phyloP scores from a whole-genome alignment of 257 asterid species.

The Rauvolfia tetraphylla region DNA sequence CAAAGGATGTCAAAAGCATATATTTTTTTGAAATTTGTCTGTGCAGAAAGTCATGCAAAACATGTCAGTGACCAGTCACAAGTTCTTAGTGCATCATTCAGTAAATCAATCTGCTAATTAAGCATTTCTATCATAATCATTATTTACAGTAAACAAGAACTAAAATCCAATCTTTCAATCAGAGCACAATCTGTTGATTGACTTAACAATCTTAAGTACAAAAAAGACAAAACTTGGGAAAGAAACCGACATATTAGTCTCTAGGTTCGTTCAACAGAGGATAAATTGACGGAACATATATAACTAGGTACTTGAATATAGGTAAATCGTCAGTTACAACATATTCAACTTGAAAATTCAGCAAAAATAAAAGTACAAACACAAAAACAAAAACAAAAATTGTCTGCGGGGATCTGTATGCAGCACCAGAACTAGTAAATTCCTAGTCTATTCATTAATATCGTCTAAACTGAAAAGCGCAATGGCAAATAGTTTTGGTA shows the following conservation, averaged over 20 bases:
- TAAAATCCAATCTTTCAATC: not conserved
- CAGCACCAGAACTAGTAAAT: not conserved
- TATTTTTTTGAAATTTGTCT: too few relatives aligned
- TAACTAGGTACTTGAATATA: not conserved
- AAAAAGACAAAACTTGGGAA: not conserved
- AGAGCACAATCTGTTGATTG: not conserved
- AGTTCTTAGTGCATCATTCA: not conserved
- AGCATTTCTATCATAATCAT: not conserved
- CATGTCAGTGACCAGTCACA: not conserved
- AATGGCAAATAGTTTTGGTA: not conserved
- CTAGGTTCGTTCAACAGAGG: not conserved
- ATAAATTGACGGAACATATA: not conserved
- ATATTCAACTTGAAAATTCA: not conserved
- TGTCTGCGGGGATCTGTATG: not conserved
- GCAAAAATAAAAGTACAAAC: too few relatives aligned
- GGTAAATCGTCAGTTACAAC: not conserved
- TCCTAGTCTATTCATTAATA: not conserved
- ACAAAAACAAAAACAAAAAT: not conserved
- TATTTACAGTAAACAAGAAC: too few relatives aligned
- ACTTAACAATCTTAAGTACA: not conserved
- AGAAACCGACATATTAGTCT: too few relatives aligned
- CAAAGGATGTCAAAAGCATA: not conserved
- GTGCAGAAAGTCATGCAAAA: not conserved
- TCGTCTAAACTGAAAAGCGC: not conserved
- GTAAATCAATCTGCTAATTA: not conserved